These are phyloP conservation scores for Alternaria solani DNA, from an alignment of 2,329 filamentous ascomycete species.

Conservation along the genomic window DNA sequence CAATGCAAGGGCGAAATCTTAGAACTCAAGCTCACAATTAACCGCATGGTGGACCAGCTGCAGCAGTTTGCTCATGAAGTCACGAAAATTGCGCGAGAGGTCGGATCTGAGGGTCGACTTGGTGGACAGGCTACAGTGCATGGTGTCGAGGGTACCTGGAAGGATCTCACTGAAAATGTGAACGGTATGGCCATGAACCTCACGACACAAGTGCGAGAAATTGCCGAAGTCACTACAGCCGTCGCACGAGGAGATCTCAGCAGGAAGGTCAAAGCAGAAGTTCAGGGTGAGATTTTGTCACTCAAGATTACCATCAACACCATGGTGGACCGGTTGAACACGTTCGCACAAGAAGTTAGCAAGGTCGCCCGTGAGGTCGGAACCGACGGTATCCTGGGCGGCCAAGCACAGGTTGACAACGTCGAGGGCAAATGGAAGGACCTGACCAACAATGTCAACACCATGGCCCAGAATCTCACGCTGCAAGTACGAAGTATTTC, in stretches of 20 bases:
- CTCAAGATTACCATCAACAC: conserved; percentile 86
- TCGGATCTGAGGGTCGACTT: conserved; percentile 61
- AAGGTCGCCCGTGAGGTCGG: conserved; percentile 71
- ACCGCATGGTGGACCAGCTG: conserved; percentile 62
- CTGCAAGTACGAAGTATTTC: conserved; percentile 86
- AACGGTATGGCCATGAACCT: conserved; percentile 63
- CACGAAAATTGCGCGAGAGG: conserved; percentile 61
- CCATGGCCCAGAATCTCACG: conserved; percentile 71
- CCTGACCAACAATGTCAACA: conserved; percentile 72
- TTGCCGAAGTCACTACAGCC: conserved; percentile 62
- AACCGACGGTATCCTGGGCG: conserved; percentile 69
- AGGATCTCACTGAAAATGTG: conserved; percentile 63
- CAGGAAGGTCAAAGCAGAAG: conserved; percentile 62
- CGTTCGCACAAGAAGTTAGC: conserved; percentile 71
- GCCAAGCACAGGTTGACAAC: conserved; percentile 70
- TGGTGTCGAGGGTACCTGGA: conserved; percentile 63
- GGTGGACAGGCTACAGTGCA: conserved; percentile 62
- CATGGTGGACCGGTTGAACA: conserved; percentile 71
- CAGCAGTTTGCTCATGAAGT: conserved; percentile 63
- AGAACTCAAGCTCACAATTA: conserved; percentile 62
- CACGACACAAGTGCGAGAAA: conserved; percentile 62
- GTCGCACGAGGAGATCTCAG: conserved; percentile 62
- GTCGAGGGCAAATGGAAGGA: conserved; percentile 74
- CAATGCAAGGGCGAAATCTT: conserved; percentile 62
- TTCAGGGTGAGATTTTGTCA: conserved; percentile 60